phyloP scores from a whole-genome alignment of 176 grass and related monocot species.

The Eleusine coracana region DNA sequence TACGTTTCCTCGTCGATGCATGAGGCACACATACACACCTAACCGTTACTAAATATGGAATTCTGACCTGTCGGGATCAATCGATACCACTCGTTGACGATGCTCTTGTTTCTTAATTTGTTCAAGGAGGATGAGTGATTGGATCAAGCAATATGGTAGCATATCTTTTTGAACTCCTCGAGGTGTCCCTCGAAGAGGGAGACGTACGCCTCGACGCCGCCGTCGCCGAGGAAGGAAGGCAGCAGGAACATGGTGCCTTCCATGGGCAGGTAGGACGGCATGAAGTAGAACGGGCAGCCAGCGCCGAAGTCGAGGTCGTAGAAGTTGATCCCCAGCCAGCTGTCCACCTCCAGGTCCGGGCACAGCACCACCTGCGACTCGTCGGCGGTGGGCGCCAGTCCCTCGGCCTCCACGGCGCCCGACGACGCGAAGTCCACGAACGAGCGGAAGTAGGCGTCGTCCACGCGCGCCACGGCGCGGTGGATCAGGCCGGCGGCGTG shows the following conservation, averaged over 20 bases:
- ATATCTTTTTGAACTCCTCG: slow-evolving; percentile 10
- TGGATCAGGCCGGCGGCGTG: slow-evolving; percentile 25
- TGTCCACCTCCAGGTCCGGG: slow-evolving; percentile 43
- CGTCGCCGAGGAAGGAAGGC: not conserved
- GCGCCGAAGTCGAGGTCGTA: slow-evolving; percentile 41
- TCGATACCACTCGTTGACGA: not conserved
- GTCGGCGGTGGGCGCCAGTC: not conserved
- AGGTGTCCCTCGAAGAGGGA: not conserved
- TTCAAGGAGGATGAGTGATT: not conserved
- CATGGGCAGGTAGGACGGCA: slow-evolving; percentile 9
- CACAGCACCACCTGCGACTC: slow-evolving; percentile 21
- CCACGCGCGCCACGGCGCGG: slow-evolving; percentile 7
- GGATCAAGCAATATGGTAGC: not conserved
- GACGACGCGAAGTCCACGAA: slow-evolving; percentile 40
- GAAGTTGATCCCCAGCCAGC: slow-evolving; percentile 38
- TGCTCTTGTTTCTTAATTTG: not conserved
- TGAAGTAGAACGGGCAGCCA: slow-evolving; percentile 1
- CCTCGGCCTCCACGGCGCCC: not conserved
- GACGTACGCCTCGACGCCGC: not conserved
- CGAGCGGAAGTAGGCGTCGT: slow-evolving; percentile 41
- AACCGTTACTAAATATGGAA: not conserved
- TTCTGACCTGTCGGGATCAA: not conserved
- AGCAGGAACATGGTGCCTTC: not conserved
- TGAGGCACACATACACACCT: not conserved
- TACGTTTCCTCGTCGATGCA: not conserved